phyloP scores from a whole-genome alignment of 139 green algal genomes.

The Picochlorum sp. region DNA sequence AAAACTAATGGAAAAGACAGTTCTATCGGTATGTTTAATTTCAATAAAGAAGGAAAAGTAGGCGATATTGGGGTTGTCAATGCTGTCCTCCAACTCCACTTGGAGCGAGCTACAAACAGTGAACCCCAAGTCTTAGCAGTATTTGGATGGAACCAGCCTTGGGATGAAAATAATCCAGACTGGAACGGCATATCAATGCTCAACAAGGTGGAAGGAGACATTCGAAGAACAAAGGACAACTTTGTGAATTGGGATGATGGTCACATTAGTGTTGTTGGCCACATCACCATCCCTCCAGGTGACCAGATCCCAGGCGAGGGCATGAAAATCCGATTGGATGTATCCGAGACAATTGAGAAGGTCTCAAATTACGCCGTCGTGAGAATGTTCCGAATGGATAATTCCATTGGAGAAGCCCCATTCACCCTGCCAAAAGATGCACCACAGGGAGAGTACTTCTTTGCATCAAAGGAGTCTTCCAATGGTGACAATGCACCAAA shows the following conservation, averaged over 20 bases:
- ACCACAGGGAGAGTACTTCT: neutral
- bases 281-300: conserved; percentile 5
- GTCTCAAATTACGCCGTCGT: neutral
- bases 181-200: neutral
- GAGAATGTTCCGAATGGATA: neutral
- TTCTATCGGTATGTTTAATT: no score
- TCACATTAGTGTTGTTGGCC: neutral
- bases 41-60: no score
- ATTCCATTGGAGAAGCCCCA: neutral
- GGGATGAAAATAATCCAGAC: neutral
- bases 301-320: neutral
- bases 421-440: neutral
- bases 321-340: neutral
- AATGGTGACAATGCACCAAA: neutral
- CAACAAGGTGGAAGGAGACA: no score
- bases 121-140: neutral
- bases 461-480: neutral
- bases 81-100: conserved; percentile 1
- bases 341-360: neutral
- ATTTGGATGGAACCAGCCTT: neutral
- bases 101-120: neutral
- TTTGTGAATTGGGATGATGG: no score
- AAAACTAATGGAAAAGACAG: no score
- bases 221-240: no score
- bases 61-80: conserved; percentile 1